Evolutionary conservation across 2,329 filamentous ascomycete species (phyloP).

Genomic region (Phialemonium atrogriseum): DNA sequence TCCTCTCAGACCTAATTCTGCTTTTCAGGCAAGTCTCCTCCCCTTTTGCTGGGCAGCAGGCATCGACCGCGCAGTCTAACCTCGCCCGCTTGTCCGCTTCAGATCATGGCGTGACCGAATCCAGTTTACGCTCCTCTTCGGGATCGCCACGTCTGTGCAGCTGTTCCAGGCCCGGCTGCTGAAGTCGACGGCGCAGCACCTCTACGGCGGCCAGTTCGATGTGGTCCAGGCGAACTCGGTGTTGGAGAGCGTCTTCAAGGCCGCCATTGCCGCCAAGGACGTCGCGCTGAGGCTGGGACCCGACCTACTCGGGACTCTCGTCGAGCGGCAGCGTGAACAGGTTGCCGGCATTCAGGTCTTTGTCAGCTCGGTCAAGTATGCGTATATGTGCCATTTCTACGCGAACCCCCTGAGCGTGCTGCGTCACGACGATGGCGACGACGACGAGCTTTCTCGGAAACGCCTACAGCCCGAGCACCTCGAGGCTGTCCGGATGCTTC

Average conservation of each 20-base stretch:
- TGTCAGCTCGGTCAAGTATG: slow-evolving; percentile 65
- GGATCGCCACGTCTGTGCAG: slow-evolving; percentile 74
- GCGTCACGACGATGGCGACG: slow-evolving; percentile 27
- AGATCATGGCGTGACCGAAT: slow-evolving; percentile 64
- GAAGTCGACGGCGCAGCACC: slow-evolving; percentile 56
- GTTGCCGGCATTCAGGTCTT: slow-evolving; percentile 69
- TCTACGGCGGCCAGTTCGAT: slow-evolving; percentile 68
- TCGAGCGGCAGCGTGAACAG: slow-evolving; percentile 69
- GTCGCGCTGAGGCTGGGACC: slow-evolving; percentile 56
- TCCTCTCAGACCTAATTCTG: slow-evolving; percentile 64
- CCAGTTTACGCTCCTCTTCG: slow-evolving; percentile 69
- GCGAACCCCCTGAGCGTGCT: slow-evolving; percentile 67
- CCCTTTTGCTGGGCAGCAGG: not conserved
- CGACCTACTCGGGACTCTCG: slow-evolving; percentile 49
- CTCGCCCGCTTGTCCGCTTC: not conserved
- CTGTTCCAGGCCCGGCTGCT: slow-evolving; percentile 68
- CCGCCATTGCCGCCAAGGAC: slow-evolving; percentile 50
- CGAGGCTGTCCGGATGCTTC: slow-evolving; percentile 58
- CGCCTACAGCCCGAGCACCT: slow-evolving; percentile 52
- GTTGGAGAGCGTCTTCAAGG: slow-evolving; percentile 63
- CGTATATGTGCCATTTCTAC: slow-evolving; percentile 81
- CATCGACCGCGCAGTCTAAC: too few species aligned
- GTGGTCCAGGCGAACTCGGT: slow-evolving; percentile 65
- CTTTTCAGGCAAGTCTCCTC: slow-evolving; percentile 51
- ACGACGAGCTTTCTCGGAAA: slow-evolving; percentile 17